Evolutionary conservation across 2,329 filamentous ascomycete species (phyloP).

Genomic region (Fusarium kyushuense): DNA sequence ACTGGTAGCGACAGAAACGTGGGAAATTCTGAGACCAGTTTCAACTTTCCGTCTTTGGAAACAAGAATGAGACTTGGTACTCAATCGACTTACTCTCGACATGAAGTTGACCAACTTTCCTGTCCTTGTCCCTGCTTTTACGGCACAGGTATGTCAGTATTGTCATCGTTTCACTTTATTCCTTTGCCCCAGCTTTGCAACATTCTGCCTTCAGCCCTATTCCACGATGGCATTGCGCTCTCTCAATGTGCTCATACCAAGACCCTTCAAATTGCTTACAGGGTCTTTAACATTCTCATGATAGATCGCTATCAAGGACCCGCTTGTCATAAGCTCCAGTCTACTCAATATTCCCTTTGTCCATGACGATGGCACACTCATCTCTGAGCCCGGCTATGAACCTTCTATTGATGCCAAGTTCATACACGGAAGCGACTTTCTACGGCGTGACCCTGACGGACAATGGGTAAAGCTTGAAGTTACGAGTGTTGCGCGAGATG

Average conservation of each 20-base stretch:
- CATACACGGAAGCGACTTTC: conserved; percentile 56
- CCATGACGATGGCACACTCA: conserved; percentile 49
- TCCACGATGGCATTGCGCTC: background rate
- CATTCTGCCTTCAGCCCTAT: background rate
- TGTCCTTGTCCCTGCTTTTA: conserved; percentile 55
- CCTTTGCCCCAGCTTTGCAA: background rate
- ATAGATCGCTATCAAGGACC: conserved; percentile 52
- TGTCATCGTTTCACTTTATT: background rate
- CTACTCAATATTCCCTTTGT: conserved; percentile 53
- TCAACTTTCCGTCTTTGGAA: background rate
- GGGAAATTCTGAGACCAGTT: conserved; percentile 8
- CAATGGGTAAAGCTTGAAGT: conserved; percentile 56
- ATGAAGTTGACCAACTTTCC: conserved; percentile 54
- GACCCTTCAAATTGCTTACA: background rate
- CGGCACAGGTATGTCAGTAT: conserved; percentile 49
- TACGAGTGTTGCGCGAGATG: conserved; percentile 51
- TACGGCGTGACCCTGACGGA: conserved; percentile 55
- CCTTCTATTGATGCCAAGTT: conserved; percentile 54
- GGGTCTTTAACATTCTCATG: conserved; percentile 1
- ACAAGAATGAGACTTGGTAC: conserved; percentile 29
- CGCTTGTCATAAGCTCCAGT: conserved; percentile 50
- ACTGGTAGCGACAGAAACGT: conserved; percentile 7
- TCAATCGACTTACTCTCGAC: conserved; percentile 6
- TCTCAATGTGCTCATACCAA: background rate
- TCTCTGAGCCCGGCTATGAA: conserved; percentile 54